Percentiles rank a stretch among this genome's conserved stretches.
These are phyloP conservation scores for Capronia coronata DNA, from an alignment of 2,329 filamentous ascomycete species.

Conservation along the genomic window DNA sequence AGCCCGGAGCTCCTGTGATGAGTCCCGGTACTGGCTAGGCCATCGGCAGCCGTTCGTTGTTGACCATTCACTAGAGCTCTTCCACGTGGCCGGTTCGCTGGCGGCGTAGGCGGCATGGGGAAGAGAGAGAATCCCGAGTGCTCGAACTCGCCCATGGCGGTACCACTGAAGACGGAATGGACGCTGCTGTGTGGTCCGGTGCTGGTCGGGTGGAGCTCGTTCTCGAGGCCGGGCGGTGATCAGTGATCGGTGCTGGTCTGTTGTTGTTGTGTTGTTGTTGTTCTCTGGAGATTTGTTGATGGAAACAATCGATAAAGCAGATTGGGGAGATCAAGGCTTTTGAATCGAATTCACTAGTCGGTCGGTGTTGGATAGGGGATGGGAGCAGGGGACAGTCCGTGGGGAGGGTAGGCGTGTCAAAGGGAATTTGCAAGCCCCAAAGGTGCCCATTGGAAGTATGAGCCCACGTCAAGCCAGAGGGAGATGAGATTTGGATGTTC, in stretches of 20 bases:
- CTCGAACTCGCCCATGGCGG: slow-evolving; percentile 13
- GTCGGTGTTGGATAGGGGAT: slow-evolving; percentile 17
- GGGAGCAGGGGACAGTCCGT: slow-evolving; percentile 21
- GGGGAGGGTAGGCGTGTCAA: slow-evolving; percentile 12
- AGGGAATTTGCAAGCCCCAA: slow-evolving; percentile 11
- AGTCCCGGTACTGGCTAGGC: neutral
- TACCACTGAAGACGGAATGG: neutral
- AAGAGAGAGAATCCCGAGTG: slow-evolving; percentile 14
- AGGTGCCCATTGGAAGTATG: neutral
- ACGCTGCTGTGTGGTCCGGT: neutral
- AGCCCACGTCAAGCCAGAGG: neutral
- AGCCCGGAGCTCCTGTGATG: slow-evolving; percentile 1
- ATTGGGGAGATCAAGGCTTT: slow-evolving; percentile 20
- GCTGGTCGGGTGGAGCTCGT: neutral
- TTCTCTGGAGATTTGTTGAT: slow-evolving; percentile 12
- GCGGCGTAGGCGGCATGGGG: slow-evolving; percentile 18
- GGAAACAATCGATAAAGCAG: slow-evolving; percentile 21
- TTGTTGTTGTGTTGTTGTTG: slow-evolving; percentile 17
- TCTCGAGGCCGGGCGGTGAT: slow-evolving; percentile 2
- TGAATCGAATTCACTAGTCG: slow-evolving; percentile 12
- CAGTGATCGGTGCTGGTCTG: slow-evolving; percentile 11
- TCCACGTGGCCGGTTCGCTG: slow-evolving; percentile 7
- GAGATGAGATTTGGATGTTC: neutral
- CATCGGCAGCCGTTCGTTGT: neutral
- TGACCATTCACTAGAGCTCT: slow-evolving; percentile 6